Evolutionary conservation across 305 asterid species (phyloP).

Genomic region (Stenogyne calaminthoides): DNA sequence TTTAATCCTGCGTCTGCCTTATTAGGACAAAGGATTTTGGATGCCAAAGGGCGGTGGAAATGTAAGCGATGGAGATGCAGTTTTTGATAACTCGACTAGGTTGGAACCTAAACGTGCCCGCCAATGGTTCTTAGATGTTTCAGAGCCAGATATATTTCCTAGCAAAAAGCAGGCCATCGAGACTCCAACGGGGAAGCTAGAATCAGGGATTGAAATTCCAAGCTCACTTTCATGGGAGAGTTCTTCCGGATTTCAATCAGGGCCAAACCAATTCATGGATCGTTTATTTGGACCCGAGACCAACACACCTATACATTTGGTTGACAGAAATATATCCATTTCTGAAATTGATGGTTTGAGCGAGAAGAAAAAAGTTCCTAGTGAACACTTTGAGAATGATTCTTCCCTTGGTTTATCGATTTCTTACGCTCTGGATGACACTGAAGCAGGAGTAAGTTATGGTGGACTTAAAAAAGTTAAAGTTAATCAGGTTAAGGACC

Average conservation of each 20-base stretch:
- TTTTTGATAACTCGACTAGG: slow-evolving; percentile 63
- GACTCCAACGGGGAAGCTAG: slow-evolving; percentile 48
- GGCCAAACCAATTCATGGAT: slow-evolving; percentile 64
- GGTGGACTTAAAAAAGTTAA: slow-evolving; percentile 68
- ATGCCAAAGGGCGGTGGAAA: slow-evolving; percentile 67
- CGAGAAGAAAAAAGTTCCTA: slow-evolving; percentile 38
- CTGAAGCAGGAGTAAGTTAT: slow-evolving; percentile 52
- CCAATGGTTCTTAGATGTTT: slow-evolving; percentile 63
- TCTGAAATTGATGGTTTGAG: slow-evolving; percentile 43
- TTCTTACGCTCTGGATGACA: slow-evolving; percentile 67
- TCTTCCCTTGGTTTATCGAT: slow-evolving; percentile 73
- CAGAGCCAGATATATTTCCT: slow-evolving; percentile 66
- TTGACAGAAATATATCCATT: slow-evolving; percentile 45
- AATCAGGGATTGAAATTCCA: slow-evolving; percentile 47
- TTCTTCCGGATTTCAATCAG: slow-evolving; percentile 57
- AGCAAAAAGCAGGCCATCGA: slow-evolving; percentile 72
- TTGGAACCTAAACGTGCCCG: slow-evolving; percentile 67
- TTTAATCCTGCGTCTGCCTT: slow-evolving; percentile 19
- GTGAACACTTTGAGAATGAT: slow-evolving; percentile 53
- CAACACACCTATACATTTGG: slow-evolving; percentile 36
- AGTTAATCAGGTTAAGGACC: slow-evolving; percentile 72
- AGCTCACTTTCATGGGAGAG: slow-evolving; percentile 68
- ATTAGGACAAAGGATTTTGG: slow-evolving; percentile 83
- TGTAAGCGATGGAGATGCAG: slow-evolving; percentile 54
- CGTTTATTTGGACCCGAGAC: slow-evolving; percentile 66